Percentiles rank a stretch among this genome's conserved stretches.
Evolutionary conservation across 768 basidiomycete species (phyloP).

Genomic region (Rossbeevera mucosa): DNA sequence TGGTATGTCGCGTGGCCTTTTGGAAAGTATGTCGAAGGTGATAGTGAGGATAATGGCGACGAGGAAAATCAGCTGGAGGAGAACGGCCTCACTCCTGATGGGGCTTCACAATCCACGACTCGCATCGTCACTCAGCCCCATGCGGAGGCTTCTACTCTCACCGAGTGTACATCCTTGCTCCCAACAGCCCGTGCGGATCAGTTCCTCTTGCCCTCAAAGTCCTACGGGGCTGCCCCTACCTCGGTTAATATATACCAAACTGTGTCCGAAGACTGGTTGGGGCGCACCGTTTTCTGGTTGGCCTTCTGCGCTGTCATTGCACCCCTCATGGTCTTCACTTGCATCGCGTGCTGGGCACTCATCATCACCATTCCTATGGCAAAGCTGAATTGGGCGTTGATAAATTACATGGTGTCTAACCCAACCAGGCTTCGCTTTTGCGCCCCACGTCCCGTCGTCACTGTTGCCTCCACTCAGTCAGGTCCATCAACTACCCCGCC

Average conservation of each 20-base stretch:
- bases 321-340: slow-evolving; percentile 83
- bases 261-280: slow-evolving; percentile 48
- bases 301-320: slow-evolving; percentile 73
- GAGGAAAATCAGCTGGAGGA: slow-evolving; percentile 34
- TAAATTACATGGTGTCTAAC: slow-evolving; percentile 72
- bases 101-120: slow-evolving; percentile 36
- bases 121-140: slow-evolving; percentile 38
- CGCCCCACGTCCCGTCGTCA: slow-evolving; percentile 71
- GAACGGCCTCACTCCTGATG: slow-evolving; percentile 11
- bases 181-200: slow-evolving; percentile 26
- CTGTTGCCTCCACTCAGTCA: slow-evolving; percentile 33
- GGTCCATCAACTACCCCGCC: slow-evolving; percentile 14
- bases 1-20: slow-evolving; percentile 99
- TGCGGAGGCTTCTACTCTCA: slow-evolving; percentile 18
- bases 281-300: slow-evolving; percentile 79
- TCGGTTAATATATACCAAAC: slow-evolving; percentile 17
- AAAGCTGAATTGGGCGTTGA: slow-evolving; percentile 91
- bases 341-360: slow-evolving; percentile 90
- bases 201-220: slow-evolving; percentile 46
- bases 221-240: slow-evolving; percentile 61
- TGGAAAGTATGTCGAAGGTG: slow-evolving; percentile 96
- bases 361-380: slow-evolving; percentile 98
- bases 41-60: slow-evolving; percentile 41
- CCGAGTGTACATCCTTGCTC: slow-evolving; percentile 49
- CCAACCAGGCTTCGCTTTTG: slow-evolving; percentile 91